phyloP scores from a whole-genome alignment of 2,329 filamentous ascomycete species.

The Sordariomycetes sp. region DNA sequence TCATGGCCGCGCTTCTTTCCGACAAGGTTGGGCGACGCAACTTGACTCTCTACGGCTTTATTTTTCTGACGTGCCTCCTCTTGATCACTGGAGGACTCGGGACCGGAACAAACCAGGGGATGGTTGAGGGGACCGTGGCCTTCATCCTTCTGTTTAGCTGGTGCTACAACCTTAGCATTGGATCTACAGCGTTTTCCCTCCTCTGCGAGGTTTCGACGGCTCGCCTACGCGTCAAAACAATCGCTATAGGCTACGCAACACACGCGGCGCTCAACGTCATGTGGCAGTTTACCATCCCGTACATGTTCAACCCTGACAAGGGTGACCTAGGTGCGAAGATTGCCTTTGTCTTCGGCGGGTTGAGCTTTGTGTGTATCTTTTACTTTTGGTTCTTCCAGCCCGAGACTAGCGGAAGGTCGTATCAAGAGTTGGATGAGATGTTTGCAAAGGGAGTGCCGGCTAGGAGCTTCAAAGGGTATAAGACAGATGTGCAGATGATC shows the following conservation, averaged over 20 bases:
- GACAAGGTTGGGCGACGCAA: slow-evolving; percentile 18
- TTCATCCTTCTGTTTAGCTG: slow-evolving; percentile 20
- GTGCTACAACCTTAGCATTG: slow-evolving; percentile 23
- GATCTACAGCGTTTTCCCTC: slow-evolving; percentile 22
- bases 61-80: slow-evolving; percentile 25
- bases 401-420: slow-evolving; percentile 6
- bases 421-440: slow-evolving; percentile 6
- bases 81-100: slow-evolving; percentile 23
- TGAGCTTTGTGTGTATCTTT: slow-evolving; percentile 16
- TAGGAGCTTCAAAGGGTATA: slow-evolving; percentile 14
- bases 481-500: slow-evolving; percentile 4
- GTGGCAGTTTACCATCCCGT: slow-evolving; percentile 9
- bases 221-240: slow-evolving; percentile 22
- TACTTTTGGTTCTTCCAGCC: slow-evolving; percentile 7
- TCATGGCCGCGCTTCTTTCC: slow-evolving; percentile 20
- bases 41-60: slow-evolving; percentile 19
- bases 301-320: slow-evolving; percentile 13
- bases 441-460: slow-evolving; percentile 13
- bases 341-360: slow-evolving; percentile 23
- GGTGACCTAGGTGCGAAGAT: slow-evolving; percentile 21
- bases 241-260: slow-evolving; percentile 11
- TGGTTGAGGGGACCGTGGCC: slow-evolving; percentile 18
- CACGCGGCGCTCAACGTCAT: slow-evolving; percentile 13
- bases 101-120: background rate
- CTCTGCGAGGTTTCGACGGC: slow-evolving; percentile 24